Evolutionary conservation across 2,329 filamentous ascomycete species (phyloP), one percentile per base, ranked within the genome.

Genomic region (Hypoxylon sp.): DNA sequence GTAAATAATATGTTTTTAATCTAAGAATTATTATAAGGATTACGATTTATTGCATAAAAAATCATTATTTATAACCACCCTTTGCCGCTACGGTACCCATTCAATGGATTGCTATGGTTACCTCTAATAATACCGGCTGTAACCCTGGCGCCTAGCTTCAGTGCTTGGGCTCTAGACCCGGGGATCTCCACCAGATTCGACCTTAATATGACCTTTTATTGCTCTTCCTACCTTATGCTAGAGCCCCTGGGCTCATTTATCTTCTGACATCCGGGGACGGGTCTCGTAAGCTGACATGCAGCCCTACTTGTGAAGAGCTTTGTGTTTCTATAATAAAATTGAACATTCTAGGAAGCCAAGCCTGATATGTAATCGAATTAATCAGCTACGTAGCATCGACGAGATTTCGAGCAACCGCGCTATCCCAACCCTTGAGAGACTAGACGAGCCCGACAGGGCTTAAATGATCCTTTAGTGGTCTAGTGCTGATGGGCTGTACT

Each of bases 401-500:
- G 50, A 57, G 31, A 66, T 60, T 57, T 47, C 14, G 44, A 67
- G 50, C 46, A 35, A 37, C 47, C 14, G 37, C 39, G 52, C 51
- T 46, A 63, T 60, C 19, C 29, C 47, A 24, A 13, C 47, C 50
- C 29, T 24, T 31, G 33, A 19, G 35, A 42, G 29, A 35, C 29
- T 58, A 58, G 44, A 26, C 48, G 14, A 22, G 42, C 31, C 19
- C 47, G 35, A 63, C 62, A 62, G 26, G 63, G 57, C 63, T 66
- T 63, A 51, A 42, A 69, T 33, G 22, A 67, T 48, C 47, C 39
- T 44, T 26, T 24, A 17, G 47, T 24, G 14, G 44, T 53, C 35
- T 70, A 70, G 70, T 68, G 67, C 67, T 72, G 55, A 64, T 52
- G 54, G 59, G 19, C 61, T 59, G 47, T 14, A 57, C 35, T 19